Evolutionary conservation across 441 rosid species (phyloP).

Genomic region (Adansonia grandidieri): DNA sequence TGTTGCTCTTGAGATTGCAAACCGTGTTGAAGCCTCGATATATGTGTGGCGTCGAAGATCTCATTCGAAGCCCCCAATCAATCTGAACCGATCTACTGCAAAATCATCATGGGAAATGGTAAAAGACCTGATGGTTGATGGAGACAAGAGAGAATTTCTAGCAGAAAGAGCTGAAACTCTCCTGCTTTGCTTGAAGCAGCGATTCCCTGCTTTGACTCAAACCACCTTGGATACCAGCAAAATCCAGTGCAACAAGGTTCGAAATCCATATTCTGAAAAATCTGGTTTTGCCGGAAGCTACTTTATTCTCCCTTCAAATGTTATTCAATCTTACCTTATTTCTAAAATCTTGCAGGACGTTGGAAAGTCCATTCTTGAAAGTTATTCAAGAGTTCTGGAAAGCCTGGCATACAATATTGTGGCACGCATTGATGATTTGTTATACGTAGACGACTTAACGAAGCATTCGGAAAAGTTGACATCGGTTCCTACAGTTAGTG

Average conservation of each 20-base stretch:
- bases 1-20: conserved; percentile 63
- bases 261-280: neutral
- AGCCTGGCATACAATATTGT: conserved; percentile 71
- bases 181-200: conserved; percentile 69
- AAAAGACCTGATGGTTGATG: conserved; percentile 62
- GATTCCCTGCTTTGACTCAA: conserved; percentile 70
- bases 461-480: conserved; percentile 54
- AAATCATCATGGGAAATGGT: conserved; percentile 72
- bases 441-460: conserved; percentile 72
- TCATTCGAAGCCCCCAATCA: conserved; percentile 49
- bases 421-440: conserved; percentile 69
- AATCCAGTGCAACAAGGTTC: conserved; percentile 72
- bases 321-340: conserved; percentile 18
- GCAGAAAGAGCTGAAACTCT: conserved; percentile 71
- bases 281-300: neutral
- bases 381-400: conserved; percentile 75
- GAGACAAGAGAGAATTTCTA: conserved; percentile 66
- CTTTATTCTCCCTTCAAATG: neutral
- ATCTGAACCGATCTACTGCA: conserved; percentile 44
- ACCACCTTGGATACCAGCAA: conserved; percentile 72
- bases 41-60: conserved; percentile 68
- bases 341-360: conserved; percentile 52
- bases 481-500: conserved; percentile 48
- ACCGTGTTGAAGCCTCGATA: conserved; percentile 66
- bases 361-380: conserved; percentile 72